Conservation (phyloP, 139 green algal species). For the Coelastrella sp. region DNA sequence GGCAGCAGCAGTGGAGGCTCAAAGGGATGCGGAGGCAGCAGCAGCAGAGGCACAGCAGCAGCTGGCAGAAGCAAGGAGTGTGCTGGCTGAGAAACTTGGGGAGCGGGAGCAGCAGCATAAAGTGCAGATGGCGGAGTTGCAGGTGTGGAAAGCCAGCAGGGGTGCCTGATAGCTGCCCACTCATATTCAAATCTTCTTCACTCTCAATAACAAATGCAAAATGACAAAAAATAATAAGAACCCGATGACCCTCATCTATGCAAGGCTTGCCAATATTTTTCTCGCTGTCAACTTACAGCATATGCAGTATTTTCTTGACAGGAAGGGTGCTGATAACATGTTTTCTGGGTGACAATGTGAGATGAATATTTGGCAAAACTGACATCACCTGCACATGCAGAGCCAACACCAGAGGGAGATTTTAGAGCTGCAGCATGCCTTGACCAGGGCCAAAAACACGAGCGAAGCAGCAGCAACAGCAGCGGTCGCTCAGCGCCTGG, state of each 20-base stretch:
- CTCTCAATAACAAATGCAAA: too few species aligned
- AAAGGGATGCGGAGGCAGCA: not conserved
- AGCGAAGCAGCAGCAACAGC: not conserved
- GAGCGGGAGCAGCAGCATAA: not conserved
- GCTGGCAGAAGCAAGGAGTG: not conserved
- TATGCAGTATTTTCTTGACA: too few species aligned
- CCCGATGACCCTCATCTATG: too few species aligned
- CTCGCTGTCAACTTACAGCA: too few species aligned
- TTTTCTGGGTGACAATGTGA: too few species aligned
- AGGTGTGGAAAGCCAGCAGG: too few species aligned
- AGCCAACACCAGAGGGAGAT: not conserved
- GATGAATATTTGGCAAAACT: not conserved
- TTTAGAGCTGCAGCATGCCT: not conserved
- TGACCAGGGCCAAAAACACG: not conserved
- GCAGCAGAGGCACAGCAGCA: conserved; percentile 11
- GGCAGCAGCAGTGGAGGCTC: not conserved
- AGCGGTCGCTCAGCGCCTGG: not conserved
- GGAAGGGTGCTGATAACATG: too few species aligned
- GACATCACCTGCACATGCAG: not conserved
- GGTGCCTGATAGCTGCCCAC: too few species aligned
- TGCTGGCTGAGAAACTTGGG: conserved; percentile 8
- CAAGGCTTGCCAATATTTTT: too few species aligned
- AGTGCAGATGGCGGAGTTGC: not conserved
- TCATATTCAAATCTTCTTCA: too few species aligned
- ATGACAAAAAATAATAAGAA: too few species aligned